Evolutionary conservation across 164 flowering plant genomes (phyloP).

Genomic region (Vitis rupestris): DNA sequence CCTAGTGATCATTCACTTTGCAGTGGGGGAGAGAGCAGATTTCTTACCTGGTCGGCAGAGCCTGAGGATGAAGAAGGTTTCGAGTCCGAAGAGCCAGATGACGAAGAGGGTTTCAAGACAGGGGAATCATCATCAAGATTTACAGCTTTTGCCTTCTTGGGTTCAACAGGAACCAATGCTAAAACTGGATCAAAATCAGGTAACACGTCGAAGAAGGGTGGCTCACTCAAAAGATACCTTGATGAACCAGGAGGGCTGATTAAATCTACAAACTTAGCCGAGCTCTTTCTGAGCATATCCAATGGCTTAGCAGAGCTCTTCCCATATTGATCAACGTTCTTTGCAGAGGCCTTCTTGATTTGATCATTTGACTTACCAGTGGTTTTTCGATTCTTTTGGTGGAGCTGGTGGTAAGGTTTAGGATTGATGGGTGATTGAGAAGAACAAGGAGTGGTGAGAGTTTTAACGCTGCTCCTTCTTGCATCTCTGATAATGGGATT

Average conservation of each 20-base stretch:
- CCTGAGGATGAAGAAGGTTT: slow-evolving; percentile 11
- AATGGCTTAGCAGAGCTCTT: background rate
- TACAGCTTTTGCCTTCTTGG: background rate
- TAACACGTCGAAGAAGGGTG: slow-evolving; percentile 18
- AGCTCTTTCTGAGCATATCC: slow-evolving; percentile 19
- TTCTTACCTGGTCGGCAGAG: slow-evolving; percentile 27
- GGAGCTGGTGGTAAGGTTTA: slow-evolving; percentile 22
- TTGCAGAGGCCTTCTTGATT: slow-evolving; percentile 3
- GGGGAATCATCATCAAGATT: slow-evolving; percentile 3
- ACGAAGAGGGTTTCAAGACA: background rate
- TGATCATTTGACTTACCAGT: slow-evolving; percentile 1
- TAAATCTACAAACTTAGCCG: slow-evolving; percentile 19
- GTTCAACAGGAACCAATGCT: slow-evolving; percentile 16
- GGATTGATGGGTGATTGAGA: slow-evolving; percentile 27
- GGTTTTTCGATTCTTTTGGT: slow-evolving; percentile 13
- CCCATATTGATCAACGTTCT: background rate
- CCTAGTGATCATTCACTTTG: too few species aligned
- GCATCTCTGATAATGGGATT: slow-evolving; percentile 59
- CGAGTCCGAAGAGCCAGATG: background rate
- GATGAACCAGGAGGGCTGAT: slow-evolving; percentile 47
- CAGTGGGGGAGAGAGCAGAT: too few species aligned
- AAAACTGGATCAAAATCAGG: slow-evolving; percentile 28
- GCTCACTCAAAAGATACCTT: slow-evolving; percentile 37
- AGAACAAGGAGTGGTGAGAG: slow-evolving; percentile 16
- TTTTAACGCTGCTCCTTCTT: slow-evolving; percentile 16